Conservation (phyloP, 352 stramenopile species). For the Phytophthora cryptogea region DNA sequence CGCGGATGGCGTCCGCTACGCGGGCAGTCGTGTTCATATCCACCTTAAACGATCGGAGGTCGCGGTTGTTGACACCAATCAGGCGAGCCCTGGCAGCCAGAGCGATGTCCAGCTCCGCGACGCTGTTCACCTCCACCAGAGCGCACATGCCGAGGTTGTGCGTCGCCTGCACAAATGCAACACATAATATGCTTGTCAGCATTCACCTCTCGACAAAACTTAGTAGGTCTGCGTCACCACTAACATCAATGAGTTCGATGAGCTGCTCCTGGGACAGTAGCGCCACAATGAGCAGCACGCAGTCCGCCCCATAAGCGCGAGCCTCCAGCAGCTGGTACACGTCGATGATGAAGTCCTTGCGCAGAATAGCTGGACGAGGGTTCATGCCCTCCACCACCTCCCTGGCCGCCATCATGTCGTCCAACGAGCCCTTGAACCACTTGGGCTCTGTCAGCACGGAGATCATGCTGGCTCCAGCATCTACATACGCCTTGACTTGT, state of each 20-base stretch:
- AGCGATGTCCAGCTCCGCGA: conserved; percentile 95
- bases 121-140: conserved; percentile 97
- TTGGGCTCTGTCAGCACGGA: conserved; percentile 97
- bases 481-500: conserved; percentile 91
- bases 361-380: conserved; percentile 73
- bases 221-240: conserved; percentile 1
- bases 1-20: conserved; percentile 84
- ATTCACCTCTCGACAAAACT: background rate
- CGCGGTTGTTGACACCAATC: conserved; percentile 99
- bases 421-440: conserved; percentile 97
- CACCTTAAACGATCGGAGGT: conserved; percentile 98
- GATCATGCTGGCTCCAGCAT: conserved; percentile 95
- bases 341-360: conserved; percentile 97
- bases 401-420: conserved; percentile 74
- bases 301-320: conserved; percentile 94
- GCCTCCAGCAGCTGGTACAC: conserved; percentile 96
- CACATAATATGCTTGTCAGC: conserved; percentile 6
- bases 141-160: conserved; percentile 94
- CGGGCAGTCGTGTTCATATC: conserved; percentile 95
- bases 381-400: conserved; percentile 49
- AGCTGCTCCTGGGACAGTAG: conserved; percentile 76
- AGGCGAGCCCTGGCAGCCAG: conserved; percentile 90
- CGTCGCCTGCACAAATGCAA: conserved; percentile 56
- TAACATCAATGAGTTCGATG: conserved; percentile 62
- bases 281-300: conserved; percentile 97